Evolutionary conservation across 176 grass and related monocot species (phyloP).

Genomic region (Rhynchospora tenuis): DNA sequence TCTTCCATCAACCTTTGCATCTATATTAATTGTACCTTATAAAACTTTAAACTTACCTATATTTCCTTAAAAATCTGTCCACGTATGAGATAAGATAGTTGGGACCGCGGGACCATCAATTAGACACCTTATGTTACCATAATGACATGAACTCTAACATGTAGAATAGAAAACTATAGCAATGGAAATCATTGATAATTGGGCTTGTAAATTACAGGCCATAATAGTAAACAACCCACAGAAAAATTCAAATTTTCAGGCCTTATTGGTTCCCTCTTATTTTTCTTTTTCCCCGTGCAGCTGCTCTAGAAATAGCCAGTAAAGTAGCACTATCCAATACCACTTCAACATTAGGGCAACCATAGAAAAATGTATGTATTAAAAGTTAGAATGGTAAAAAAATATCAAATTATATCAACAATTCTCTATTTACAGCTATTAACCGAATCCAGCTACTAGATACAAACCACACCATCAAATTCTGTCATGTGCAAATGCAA

Average conservation of each 20-base stretch:
- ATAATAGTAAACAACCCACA: not conserved
- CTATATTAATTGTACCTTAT: too few relatives aligned
- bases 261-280: not conserved
- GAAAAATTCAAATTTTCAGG: not conserved
- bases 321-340: not conserved
- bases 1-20: too few relatives aligned
- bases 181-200: not conserved
- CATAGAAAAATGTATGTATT: not conserved
- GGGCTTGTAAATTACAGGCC: not conserved
- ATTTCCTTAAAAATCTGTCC: too few relatives aligned
- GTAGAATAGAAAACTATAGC: not conserved
- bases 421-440: not conserved
- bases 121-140: too few relatives aligned
- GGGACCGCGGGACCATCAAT: too few relatives aligned
- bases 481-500: conserved; percentile 22
- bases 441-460: not conserved
- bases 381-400: not conserved
- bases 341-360: not conserved
- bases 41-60: too few relatives aligned
- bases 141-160: too few relatives aligned
- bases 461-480: not conserved
- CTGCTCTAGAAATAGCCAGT: too few relatives aligned
- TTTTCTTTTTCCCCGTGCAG: too few relatives aligned
- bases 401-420: not conserved
- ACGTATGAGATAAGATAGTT: too few relatives aligned